Conservation (phyloP, 2,329 filamentous ascomycete genomes). For the Coleophoma eucalyptorum region DNA sequence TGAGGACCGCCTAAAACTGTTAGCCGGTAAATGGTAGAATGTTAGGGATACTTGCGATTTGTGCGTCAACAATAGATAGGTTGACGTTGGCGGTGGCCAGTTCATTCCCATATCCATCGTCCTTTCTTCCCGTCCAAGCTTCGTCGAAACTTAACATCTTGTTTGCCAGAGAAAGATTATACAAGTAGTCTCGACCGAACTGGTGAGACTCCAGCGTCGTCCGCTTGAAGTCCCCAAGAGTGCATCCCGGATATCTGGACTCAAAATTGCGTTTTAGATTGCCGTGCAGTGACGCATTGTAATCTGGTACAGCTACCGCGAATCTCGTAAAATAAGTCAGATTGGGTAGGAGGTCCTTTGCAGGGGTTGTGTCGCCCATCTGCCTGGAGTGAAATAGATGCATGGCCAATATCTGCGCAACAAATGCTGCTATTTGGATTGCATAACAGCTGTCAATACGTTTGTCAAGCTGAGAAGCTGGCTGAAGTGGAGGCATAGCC, state of each 20-base stretch:
- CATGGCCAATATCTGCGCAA: conserved; percentile 87
- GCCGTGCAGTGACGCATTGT: conserved; percentile 82
- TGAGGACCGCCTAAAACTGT: conserved; percentile 64
- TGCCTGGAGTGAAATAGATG: conserved; percentile 85
- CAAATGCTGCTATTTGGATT: conserved; percentile 71
- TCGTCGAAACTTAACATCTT: conserved; percentile 73
- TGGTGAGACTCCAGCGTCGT: conserved; percentile 61
- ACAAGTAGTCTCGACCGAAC: conserved; percentile 78
- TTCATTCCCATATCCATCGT: conserved; percentile 76
- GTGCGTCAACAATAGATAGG: conserved; percentile 85
- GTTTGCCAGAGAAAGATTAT: conserved; percentile 72
- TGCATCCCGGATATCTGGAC: conserved; percentile 69
- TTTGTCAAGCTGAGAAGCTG: conserved; percentile 48
- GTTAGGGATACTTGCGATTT: conserved; percentile 59
- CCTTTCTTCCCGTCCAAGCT: conserved; percentile 67
- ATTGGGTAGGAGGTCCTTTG: conserved; percentile 69
- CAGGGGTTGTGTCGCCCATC: conserved; percentile 62
- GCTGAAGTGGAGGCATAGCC: conserved; percentile 46
- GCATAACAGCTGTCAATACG: conserved; percentile 46
- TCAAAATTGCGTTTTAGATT: conserved; percentile 85
- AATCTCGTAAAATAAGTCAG: conserved; percentile 77
- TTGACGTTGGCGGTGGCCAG: conserved; percentile 87
- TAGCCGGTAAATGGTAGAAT: conserved; percentile 11
- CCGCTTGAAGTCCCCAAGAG: conserved; percentile 76
- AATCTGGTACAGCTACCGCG: conserved; percentile 73